Conservation (phyloP, 2,329 filamentous ascomycete species). For the Colletotrichum higginsianum region DNA sequence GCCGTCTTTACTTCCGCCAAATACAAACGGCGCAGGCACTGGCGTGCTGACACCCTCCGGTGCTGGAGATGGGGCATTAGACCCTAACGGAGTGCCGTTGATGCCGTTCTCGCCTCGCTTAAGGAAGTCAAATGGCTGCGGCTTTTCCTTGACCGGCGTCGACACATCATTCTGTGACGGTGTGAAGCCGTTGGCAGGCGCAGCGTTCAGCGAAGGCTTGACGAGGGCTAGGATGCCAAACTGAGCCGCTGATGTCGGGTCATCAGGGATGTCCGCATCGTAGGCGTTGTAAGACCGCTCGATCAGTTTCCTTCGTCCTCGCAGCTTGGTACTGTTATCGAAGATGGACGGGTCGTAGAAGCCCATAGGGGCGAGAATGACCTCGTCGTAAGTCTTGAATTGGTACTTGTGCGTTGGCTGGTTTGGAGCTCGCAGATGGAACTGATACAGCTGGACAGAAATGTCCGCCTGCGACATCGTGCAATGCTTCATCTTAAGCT, state of each 20-base stretch:
- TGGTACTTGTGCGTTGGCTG: conserved; percentile 93
- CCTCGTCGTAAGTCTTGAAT: conserved; percentile 98
- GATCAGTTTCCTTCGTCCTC: conserved; percentile 84
- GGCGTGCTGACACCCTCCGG: conserved; percentile 84
- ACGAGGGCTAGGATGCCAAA: conserved; percentile 74
- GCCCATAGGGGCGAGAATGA: conserved; percentile 95
- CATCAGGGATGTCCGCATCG: conserved; percentile 88
- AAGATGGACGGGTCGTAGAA: conserved; percentile 92
- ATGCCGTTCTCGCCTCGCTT: conserved; percentile 76
- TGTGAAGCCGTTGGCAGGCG: conserved; percentile 59
- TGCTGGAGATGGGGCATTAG: conserved; percentile 88
- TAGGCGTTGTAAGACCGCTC: conserved; percentile 94
- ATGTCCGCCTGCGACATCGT: conserved; percentile 93
- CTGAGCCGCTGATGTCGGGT: conserved; percentile 89
- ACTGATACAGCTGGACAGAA: conserved; percentile 89
- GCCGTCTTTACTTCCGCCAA: conserved; percentile 63
- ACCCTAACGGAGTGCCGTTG: conserved; percentile 85
- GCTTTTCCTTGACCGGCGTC: conserved; percentile 74
- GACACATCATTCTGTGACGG: conserved; percentile 64
- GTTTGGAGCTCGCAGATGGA: conserved; percentile 89
- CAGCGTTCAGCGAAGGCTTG: conserved; percentile 70
- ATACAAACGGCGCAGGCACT: conserved; percentile 68
- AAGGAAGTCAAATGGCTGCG: conserved; percentile 79
- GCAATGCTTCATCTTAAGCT: conserved; percentile 93
- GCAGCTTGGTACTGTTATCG: conserved; percentile 84